Conservation (phyloP, 1,284 basidiomycete species). For the Ceratobasidium sp. region DNA sequence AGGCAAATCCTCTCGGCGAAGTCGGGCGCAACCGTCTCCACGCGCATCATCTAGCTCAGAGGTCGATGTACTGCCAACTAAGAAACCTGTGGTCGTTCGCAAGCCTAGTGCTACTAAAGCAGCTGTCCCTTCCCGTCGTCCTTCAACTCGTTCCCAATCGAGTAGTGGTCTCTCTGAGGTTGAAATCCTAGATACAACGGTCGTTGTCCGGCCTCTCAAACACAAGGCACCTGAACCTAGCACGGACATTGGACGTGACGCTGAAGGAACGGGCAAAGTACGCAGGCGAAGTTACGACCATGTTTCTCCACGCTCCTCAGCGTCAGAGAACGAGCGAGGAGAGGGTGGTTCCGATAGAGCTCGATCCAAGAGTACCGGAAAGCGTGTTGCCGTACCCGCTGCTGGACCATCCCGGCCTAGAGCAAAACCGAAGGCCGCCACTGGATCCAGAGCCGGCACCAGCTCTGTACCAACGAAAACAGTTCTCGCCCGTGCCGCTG, state of each 20-base stretch:
- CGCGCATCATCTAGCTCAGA: conserved; percentile 13
- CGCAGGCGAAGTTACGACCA: conserved; percentile 10
- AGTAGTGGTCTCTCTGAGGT: conserved; percentile 26
- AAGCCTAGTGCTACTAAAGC: not conserved
- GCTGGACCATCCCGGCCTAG: not conserved
- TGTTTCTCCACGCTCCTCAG: conserved; percentile 13
- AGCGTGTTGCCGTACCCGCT: not conserved
- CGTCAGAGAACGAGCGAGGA: conserved; percentile 17
- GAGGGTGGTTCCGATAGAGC: not conserved
- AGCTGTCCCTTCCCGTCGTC: not conserved
- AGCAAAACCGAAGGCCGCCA: not conserved
- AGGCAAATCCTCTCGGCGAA: conserved; percentile 3
- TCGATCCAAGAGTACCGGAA: not conserved
- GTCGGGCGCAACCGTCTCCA: conserved; percentile 18
- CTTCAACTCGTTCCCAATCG: conserved; percentile 20
- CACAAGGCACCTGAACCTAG: not conserved
- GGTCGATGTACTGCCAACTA: not conserved
- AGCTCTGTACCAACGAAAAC: not conserved
- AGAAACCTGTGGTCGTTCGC: not conserved
- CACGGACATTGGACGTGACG: not conserved
- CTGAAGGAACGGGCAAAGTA: not conserved
- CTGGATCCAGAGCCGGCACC: not conserved
- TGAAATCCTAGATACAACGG: conserved; percentile 18
- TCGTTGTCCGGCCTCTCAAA: not conserved
- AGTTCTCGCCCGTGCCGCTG: not conserved